Conservation (phyloP, 371 early-diverging fungal genomes). For the Mortierella sp. region DNA sequence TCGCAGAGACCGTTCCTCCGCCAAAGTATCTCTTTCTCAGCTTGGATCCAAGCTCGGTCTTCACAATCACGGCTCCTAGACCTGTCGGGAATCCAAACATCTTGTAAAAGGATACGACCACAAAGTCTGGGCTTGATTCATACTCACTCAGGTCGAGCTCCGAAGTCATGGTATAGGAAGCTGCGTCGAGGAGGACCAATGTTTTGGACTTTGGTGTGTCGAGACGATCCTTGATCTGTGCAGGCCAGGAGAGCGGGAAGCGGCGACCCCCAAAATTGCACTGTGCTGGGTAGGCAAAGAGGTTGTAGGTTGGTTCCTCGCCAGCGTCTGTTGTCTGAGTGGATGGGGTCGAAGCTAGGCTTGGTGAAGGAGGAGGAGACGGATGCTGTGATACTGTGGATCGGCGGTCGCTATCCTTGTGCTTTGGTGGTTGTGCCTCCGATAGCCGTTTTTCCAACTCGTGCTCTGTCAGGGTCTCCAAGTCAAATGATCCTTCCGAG, state of each 20-base stretch:
- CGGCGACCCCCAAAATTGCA: slow-evolving; percentile 80
- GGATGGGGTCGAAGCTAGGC: neutral
- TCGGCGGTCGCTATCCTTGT: neutral
- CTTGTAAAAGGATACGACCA: slow-evolving; percentile 82
- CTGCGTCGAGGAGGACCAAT: slow-evolving; percentile 73
- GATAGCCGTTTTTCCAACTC: slow-evolving; percentile 26
- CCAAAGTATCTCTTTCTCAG: slow-evolving; percentile 68
- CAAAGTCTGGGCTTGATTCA: slow-evolving; percentile 69
- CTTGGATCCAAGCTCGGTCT: slow-evolving; percentile 56
- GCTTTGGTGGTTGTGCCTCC: neutral
- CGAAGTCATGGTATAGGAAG: slow-evolving; percentile 67
- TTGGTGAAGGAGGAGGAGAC: slow-evolving; percentile 45
- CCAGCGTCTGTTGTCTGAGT: neutral
- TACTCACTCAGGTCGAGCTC: slow-evolving; percentile 53
- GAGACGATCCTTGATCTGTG: slow-evolving; percentile 34
- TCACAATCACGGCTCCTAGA: slow-evolving; percentile 74
- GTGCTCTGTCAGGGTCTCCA: slow-evolving; percentile 26
- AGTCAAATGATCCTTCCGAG: slow-evolving; percentile 16
- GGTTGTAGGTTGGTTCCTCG: slow-evolving; percentile 47
- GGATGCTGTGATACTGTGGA: slow-evolving; percentile 26
- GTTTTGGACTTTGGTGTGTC: slow-evolving; percentile 27
- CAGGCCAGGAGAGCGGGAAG: slow-evolving; percentile 67
- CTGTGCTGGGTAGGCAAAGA: slow-evolving; percentile 81
- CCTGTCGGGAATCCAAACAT: slow-evolving; percentile 85
- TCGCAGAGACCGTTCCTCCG: slow-evolving; percentile 70